Percentiles rank a stretch among this genome's conserved stretches.
Conservation (phyloP, 192 early-diverging fungal genomes). For the Jimgerdemannia flammicorona region DNA sequence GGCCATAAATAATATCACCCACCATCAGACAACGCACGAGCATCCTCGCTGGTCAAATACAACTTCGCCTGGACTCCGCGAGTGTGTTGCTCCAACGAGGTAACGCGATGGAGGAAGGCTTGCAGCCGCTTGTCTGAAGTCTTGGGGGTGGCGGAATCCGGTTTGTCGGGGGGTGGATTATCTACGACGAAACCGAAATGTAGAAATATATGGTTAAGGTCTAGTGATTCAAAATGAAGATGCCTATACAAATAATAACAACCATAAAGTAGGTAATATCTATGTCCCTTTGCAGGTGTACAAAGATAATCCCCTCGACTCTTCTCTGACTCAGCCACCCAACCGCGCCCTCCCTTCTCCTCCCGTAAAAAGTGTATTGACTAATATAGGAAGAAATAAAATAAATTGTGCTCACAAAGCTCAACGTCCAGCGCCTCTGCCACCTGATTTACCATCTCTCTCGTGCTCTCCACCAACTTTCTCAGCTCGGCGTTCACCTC, state of each 20-base stretch:
- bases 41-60: slow-evolving; percentile 54
- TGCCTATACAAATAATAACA: neutral
- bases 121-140: slow-evolving; percentile 27
- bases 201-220: neutral
- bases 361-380: no score
- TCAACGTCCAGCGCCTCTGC: slow-evolving; percentile 37
- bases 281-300: no score
- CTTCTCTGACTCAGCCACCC: no score
- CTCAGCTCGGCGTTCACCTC: slow-evolving; percentile 7
- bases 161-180: slow-evolving; percentile 4
- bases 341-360: no score
- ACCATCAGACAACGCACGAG: slow-evolving; percentile 23
- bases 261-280: neutral
- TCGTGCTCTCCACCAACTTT: slow-evolving; percentile 6
- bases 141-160: slow-evolving; percentile 2
- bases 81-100: slow-evolving; percentile 45
- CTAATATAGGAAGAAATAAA: neutral
- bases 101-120: slow-evolving; percentile 41
- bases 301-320: no score
- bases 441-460: slow-evolving; percentile 34
- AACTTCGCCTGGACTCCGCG: slow-evolving; percentile 54
- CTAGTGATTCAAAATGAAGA: neutral
- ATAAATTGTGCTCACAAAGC: slow-evolving; percentile 33
- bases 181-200: neutral
- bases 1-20: neutral